A percentile compares a stretch with the other conserved stretches of the same genome.
These are phyloP conservation scores for Chytriomyces sp. DNA, from an alignment of 192 early-diverging fungal genomes.

Conservation along the genomic window DNA sequence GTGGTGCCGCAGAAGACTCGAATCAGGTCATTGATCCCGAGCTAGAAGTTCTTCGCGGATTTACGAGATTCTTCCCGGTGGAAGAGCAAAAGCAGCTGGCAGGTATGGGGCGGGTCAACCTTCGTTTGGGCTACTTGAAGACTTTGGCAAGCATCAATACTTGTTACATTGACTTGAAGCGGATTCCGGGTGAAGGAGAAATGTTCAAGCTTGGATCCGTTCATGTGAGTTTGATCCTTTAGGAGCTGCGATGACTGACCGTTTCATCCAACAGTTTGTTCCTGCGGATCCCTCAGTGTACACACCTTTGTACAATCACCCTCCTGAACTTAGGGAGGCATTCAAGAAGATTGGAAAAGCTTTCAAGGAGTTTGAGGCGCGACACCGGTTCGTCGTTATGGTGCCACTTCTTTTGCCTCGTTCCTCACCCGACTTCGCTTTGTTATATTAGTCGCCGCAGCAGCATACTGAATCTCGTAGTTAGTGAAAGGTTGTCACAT, in stretches of 20 bases:
- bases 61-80: slow-evolving; percentile 27
- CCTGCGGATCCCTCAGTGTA: slow-evolving; percentile 30
- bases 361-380: slow-evolving; percentile 33
- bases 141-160: slow-evolving; percentile 26
- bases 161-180: slow-evolving; percentile 34
- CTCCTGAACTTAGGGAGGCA: slow-evolving; percentile 13
- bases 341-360: slow-evolving; percentile 8
- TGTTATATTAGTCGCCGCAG: not conserved
- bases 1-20: slow-evolving; percentile 11
- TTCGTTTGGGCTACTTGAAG: slow-evolving; percentile 32
- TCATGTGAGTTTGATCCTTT: slow-evolving; percentile 33
- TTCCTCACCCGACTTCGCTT: not conserved
- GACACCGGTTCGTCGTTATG: slow-evolving; percentile 13
- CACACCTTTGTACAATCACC: slow-evolving; percentile 20
- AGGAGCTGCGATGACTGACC: not conserved
- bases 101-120: slow-evolving; percentile 25
- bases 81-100: slow-evolving; percentile 33
- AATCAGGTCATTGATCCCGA: slow-evolving; percentile 24
- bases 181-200: slow-evolving; percentile 33
- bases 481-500: slow-evolving; percentile 12
- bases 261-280: slow-evolving; percentile 25
- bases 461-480: slow-evolving; percentile 22
- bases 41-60: slow-evolving; percentile 31
- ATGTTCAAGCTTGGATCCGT: slow-evolving; percentile 29
- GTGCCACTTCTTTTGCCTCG: not conserved